phyloP scores from a whole-genome alignment of 164 flowering plant species.

The Piper longum region DNA sequence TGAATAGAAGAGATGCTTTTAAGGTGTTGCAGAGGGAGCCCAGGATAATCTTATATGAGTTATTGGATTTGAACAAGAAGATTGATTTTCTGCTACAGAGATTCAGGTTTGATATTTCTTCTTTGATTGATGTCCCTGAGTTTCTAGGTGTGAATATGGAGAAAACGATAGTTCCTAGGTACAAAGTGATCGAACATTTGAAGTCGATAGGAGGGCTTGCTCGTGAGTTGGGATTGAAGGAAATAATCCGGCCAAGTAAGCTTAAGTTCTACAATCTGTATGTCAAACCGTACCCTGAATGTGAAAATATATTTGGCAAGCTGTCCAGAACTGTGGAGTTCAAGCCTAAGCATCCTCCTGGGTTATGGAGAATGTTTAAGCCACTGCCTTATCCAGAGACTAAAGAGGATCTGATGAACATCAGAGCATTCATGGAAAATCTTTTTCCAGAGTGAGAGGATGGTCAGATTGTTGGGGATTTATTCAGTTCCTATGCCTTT shows the following conservation, averaged over 20 bases:
- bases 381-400: constrained; percentile 25
- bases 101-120: constrained; percentile 27
- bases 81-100: constrained; percentile 43
- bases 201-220: constrained; percentile 61
- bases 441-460: not conserved
- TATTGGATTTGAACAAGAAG: constrained; percentile 56
- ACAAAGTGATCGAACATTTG: constrained; percentile 56
- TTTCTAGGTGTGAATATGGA: constrained; percentile 76
- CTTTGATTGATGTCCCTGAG: constrained; percentile 63
- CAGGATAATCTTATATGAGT: constrained; percentile 36
- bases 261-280: constrained; percentile 62
- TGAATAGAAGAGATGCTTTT: constrained; percentile 69
- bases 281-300: constrained; percentile 92
- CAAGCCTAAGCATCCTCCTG: constrained; percentile 20
- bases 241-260: constrained; percentile 48
- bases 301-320: constrained; percentile 54
- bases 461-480: too few relatives aligned
- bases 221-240: constrained; percentile 46
- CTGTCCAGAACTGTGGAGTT: constrained; percentile 12
- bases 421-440: constrained; percentile 13
- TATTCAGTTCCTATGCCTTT: not conserved
- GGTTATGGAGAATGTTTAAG: constrained; percentile 47
- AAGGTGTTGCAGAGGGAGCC: constrained; percentile 68
- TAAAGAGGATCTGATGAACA: constrained; percentile 35
- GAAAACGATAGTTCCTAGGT: constrained; percentile 79